Conservation (phyloP, 73 alveolate genomes). For the Paramecium biaurelia region DNA sequence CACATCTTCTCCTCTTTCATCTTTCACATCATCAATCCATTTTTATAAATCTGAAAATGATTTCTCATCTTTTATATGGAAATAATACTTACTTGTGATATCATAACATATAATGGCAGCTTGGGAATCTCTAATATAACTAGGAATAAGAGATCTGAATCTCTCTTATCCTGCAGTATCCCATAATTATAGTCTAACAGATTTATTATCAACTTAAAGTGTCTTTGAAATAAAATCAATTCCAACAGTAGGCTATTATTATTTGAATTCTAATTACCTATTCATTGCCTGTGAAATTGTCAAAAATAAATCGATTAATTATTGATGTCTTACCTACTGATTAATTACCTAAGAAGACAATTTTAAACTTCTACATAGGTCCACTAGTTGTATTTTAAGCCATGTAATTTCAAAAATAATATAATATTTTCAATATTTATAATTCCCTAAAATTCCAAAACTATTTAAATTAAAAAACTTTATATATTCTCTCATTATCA, state of each 20-base stretch:
- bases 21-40: constrained; percentile 66
- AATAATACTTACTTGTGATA: background rate
- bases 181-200: constrained; percentile 72
- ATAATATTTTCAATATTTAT: background rate
- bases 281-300: constrained; percentile 71
- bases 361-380: constrained; percentile 74
- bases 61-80: constrained; percentile 10
- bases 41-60: constrained; percentile 31
- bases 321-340: constrained; percentile 92
- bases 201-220: background rate
- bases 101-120: constrained; percentile 15
- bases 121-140: background rate
- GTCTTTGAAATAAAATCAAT: background rate
- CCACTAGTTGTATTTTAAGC: constrained; percentile 57
- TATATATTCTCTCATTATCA: background rate
- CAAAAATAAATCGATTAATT: constrained; percentile 85
- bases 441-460: background rate
- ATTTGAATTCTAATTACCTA: constrained; percentile 33
- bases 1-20: constrained; percentile 65
- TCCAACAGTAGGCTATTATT: constrained; percentile 4
- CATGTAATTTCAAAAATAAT: background rate
- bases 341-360: constrained; percentile 86
- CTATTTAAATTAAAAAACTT: background rate
- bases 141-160: constrained; percentile 32
- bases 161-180: constrained; percentile 65